Base-by-base conservation (phyloP, 345 rosid genomes). In the Firmiana major region DNA sequence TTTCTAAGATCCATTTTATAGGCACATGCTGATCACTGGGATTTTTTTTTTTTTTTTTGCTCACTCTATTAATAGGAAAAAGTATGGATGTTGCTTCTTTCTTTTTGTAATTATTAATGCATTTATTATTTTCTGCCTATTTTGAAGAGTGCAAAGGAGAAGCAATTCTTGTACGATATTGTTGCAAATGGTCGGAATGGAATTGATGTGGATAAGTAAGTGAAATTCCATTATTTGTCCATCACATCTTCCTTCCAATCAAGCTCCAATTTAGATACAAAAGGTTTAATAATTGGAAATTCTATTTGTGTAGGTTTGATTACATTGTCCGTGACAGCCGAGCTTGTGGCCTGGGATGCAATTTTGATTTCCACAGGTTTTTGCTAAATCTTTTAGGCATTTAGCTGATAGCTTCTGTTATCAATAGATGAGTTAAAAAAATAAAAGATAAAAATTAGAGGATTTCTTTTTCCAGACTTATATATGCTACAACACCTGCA, bases 131-230 rank as follows among this genome's bases (percentile, higher is more conserved):
- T 76, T 51, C 17, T 58, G 45, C 12, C 76, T 42, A 31, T 67
- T 71, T 36, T 85, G 75, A 77, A 93, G 98, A 83, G 81, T 67
- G 73, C 85, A 34, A 80, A 48, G 60, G 97, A 89, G 84, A 95
- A 93, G 79, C 88, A 79, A 45, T 95, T 90, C 87, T 84, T 95
- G 83, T 95, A 91, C 85, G 99, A 95, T 79, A 92, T 95, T 84
- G 99, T 95, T 78, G 98, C 99, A 76, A 95, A 95, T 85, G 99
- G 99, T 78, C 90, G 94, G 82, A 95, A 92, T 83, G 98, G 99
- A 79, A 89, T 95, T 75, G 99, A 95, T 40, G 99, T 95, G 76
- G 99, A 95, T 88, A 95, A 95, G 94, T 88, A 88, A 75, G 89
- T 82, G 51, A 75, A 85, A 19, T 70, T 77, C 49, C 71, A 3